Percentiles rank a stretch among this genome's conserved stretches.
Conservation (phyloP, 768 basidiomycete species). For the Kwoniella dendrophila region DNA sequence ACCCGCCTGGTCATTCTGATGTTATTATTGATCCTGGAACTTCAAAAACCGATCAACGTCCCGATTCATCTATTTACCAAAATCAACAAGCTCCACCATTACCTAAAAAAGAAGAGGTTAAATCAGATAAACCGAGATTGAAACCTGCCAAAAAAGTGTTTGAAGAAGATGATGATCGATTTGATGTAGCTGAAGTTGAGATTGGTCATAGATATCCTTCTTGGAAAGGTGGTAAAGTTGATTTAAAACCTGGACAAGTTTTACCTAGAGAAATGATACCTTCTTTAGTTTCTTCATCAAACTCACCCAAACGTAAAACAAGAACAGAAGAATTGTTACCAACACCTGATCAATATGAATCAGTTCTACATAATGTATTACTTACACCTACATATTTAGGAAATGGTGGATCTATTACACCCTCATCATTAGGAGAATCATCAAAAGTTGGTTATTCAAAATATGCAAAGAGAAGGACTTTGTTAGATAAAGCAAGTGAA, state of each 20-base stretch:
- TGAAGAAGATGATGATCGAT: slow-evolving; percentile 39
- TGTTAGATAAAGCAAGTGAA: slow-evolving; percentile 30
- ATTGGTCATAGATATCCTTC: slow-evolving; percentile 46
- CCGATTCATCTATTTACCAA: not conserved
- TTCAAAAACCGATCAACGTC: slow-evolving; percentile 6
- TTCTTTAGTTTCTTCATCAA: slow-evolving; percentile 12
- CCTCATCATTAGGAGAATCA: slow-evolving; percentile 14
- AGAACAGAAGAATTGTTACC: not conserved
- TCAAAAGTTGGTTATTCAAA: too few species aligned
- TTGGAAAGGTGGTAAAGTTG: slow-evolving; percentile 49
- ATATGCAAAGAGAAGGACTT: slow-evolving; percentile 20
- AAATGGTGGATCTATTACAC: slow-evolving; percentile 23
- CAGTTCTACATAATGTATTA: slow-evolving; percentile 45
- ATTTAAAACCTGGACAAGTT: slow-evolving; percentile 42
- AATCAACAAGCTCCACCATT: not conserved
- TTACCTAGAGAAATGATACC: slow-evolving; percentile 28
- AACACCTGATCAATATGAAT: slow-evolving; percentile 37
- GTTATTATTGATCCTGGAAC: slow-evolving; percentile 18
- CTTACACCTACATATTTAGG: slow-evolving; percentile 48
- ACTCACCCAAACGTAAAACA: not conserved
- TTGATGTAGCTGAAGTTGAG: slow-evolving; percentile 41
- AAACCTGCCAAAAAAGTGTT: slow-evolving; percentile 18
- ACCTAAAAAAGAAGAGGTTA: slow-evolving; percentile 3
- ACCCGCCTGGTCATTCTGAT: slow-evolving; percentile 19
- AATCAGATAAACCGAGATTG: not conserved